Conservation (phyloP, 2,329 filamentous ascomycete genomes). For the Neofusicoccum sp. region DNA sequence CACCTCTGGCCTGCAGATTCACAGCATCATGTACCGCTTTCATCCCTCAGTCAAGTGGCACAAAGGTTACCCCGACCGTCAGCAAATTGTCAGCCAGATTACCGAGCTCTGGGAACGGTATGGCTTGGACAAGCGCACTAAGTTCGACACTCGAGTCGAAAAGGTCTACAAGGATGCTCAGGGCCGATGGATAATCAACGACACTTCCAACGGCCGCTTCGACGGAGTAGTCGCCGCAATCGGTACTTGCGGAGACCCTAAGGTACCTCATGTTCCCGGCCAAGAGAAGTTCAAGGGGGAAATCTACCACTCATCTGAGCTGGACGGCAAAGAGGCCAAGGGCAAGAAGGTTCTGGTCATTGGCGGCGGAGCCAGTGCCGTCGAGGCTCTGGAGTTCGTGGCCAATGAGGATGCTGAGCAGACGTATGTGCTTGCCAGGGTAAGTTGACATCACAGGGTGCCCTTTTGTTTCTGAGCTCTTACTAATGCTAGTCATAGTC, state of each 20-base stretch:
- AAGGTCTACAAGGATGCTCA: slow-evolving; percentile 69
- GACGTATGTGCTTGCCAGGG: slow-evolving; percentile 67
- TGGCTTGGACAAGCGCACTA: slow-evolving; percentile 68
- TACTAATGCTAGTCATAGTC: slow-evolving; percentile 50
- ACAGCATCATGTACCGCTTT: slow-evolving; percentile 86
- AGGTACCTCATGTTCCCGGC: slow-evolving; percentile 70
- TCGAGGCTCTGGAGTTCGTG: slow-evolving; percentile 82
- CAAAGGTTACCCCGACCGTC: slow-evolving; percentile 73
- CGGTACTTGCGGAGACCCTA: slow-evolving; percentile 78
- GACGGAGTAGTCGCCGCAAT: slow-evolving; percentile 79
- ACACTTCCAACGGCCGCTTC: slow-evolving; percentile 69
- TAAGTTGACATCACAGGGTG: background rate
- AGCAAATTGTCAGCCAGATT: slow-evolving; percentile 75
- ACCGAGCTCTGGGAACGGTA: slow-evolving; percentile 74
- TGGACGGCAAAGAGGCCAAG: slow-evolving; percentile 72
- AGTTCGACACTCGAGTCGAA: slow-evolving; percentile 70
- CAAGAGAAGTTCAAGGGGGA: slow-evolving; percentile 72
- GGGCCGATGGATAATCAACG: slow-evolving; percentile 78
- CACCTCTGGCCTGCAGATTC: slow-evolving; percentile 80
- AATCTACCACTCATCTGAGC: slow-evolving; percentile 73
- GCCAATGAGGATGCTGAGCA: slow-evolving; percentile 66
- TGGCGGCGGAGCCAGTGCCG: slow-evolving; percentile 77
- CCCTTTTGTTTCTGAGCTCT: too few relatives aligned
- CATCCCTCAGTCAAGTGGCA: slow-evolving; percentile 77
- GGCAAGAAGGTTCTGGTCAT: slow-evolving; percentile 77